Conservation (phyloP, 345 rosid genomes). For the Pugionium cornutum region DNA sequence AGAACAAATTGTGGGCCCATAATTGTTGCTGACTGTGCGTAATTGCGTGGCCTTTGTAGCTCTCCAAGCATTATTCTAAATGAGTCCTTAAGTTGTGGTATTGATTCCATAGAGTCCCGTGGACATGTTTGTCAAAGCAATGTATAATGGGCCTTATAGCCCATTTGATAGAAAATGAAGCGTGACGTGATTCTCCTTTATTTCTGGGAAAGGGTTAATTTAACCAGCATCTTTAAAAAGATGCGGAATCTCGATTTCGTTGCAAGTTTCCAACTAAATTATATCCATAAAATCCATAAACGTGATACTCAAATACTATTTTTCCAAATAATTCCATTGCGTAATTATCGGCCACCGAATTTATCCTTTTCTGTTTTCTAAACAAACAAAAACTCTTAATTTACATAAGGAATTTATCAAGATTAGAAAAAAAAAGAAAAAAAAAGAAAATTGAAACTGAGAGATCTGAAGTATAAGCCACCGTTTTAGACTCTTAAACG, state of each 20-base stretch:
- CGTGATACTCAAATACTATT: background rate
- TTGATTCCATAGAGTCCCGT: too few relatives aligned
- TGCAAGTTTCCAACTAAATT: background rate
- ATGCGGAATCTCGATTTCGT: conserved; percentile 38
- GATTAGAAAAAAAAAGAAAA: background rate
- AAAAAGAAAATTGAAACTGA: background rate
- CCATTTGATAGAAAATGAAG: conserved; percentile 14
- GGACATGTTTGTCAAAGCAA: background rate
- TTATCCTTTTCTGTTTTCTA: background rate
- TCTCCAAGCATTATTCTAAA: background rate
- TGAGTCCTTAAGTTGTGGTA: background rate
- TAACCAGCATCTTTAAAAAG: conserved; percentile 28
- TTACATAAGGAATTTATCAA: background rate
- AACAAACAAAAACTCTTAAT: background rate
- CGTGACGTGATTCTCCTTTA: conserved; percentile 3
- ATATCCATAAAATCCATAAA: background rate
- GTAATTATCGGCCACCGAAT: background rate
- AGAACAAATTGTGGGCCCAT: background rate
- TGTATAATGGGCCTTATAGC: conserved; percentile 15
- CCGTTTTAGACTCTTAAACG: conserved; percentile 42
- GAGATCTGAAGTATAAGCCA: conserved; percentile 34
- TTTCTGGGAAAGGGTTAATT: background rate
- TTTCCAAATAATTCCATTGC: background rate
- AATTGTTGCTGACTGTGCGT: background rate
- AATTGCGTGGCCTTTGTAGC: conserved; percentile 1